Base-by-base conservation (phyloP, 805 yeast species). In the Kodamaea laetipori region DNA sequence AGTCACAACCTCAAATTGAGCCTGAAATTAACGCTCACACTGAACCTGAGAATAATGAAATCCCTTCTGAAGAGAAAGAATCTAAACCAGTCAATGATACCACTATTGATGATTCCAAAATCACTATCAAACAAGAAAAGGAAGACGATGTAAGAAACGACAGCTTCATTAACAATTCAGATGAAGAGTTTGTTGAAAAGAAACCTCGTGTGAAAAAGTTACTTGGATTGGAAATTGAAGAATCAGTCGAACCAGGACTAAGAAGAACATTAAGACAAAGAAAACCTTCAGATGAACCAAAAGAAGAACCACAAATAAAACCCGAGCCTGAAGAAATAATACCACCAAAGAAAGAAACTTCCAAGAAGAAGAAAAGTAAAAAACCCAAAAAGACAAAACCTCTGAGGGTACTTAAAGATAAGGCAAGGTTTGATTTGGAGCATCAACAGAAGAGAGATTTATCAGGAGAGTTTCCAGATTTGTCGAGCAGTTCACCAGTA, bases 391-490 rank as follows among this genome's bases (percentile, higher is more conserved):
- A 31, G 21, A 18, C 36, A 19, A 18, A 13, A 15, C 16, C 12
- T 19, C 26, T 30, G 42, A 30, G 35, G 15, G 30, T 39, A 6
- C 25, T 40, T 8, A 26, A 18, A 7, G 39, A 40, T 9, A 32
- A 39, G 24, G 25, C 32, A 10, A 31, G 39, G 6, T 18, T 18
- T 18, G 36, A 39, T 7, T 6, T 30, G 18, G 26, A 30, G 12
- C 16, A 13, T 13, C 35, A 39, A 21, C 27, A 24, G 6, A 37
- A 37, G 21, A 43, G 17, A 37, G 48, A 38, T 32, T 43, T 10
- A 34, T 37, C 23, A 41, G 51, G 48, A 26, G 41, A 31, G 16
- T 31, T 27, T 36, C 41, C 15, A 26, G 26, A 13, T 18, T 42
- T 21, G 35, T 30, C 34, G 9, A 15, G 16, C 33, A 33, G 28